Evolutionary conservation across 2,329 filamentous ascomycete genomes (phyloP), one percentile per base, ranked within the genome.

Genomic region (Chrysoporthe cubensis): DNA sequence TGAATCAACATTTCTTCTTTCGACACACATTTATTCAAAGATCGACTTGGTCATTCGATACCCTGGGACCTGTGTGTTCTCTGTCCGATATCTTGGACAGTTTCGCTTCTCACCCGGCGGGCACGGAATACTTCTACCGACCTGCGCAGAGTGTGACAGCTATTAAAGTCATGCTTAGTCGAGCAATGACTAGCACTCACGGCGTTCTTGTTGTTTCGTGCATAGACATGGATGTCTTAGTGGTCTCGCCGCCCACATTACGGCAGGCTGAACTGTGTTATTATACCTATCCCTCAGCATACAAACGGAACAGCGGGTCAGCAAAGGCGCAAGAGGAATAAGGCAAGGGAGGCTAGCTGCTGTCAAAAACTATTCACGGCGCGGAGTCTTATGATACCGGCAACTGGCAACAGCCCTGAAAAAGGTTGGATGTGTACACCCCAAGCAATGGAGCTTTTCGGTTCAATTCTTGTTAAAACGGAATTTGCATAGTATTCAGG

Each of bases 341-440:
- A 18, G 13, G 54, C 16, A 18, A 40, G 54, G 34, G 32, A 57
- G 54, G 54, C 34, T 40, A 13, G 32, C 34, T 57, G 54, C 34
- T 54, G 50, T 54, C 50, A 54, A 54, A 52, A 52, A 57, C 34
- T 57, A n/a, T 57, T 57, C 54, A 57, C 34, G 32, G 54, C 9
- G 32, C 34, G 54, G 54, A 57, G 32, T 57, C 52, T 37, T 40
- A 16, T 21, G 32, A 37, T 37, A 18, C 18, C 32, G 54, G 16
- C 14, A 57, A 32, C 32, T 54, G 4, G 14, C 50, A 14, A 14
- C 21, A 54, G 16, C 11, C 50, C 50, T 16, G 1, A 14, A 52
- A 52, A 52, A 16, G n/a, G n/a, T n/a, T 50, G 18, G n/a, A 54
- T 8, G 50, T 14, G 21, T 54, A 21, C 50, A 14, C 26, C 50